These are phyloP conservation scores for Aspergillus texensis DNA, from an alignment of 2,329 filamentous ascomycete species.

Conservation along the genomic window DNA sequence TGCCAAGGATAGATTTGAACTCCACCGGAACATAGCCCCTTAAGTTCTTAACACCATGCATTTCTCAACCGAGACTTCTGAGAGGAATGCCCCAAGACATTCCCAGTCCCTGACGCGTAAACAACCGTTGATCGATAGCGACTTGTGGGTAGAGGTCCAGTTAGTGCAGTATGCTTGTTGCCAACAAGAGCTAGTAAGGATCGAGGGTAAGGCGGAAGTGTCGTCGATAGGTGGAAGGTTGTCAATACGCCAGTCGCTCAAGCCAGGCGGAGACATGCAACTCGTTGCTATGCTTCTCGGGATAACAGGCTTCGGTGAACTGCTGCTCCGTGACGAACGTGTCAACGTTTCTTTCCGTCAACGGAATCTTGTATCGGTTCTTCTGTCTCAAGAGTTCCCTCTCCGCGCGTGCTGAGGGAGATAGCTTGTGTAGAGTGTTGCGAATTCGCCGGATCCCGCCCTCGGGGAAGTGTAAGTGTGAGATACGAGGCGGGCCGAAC, in stretches of 20 bases:
- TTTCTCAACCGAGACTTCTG: conserved; percentile 5
- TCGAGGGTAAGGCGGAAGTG: conserved; percentile 6
- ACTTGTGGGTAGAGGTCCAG: conserved; percentile 4
- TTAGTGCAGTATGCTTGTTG: conserved; percentile 4
- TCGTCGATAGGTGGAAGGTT: conserved; percentile 29
- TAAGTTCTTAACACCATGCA: not conserved
- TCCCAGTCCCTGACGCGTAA: conserved; percentile 20
- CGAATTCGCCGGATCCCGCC: conserved; percentile 39
- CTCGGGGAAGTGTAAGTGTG: conserved; percentile 31
- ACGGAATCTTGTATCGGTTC: conserved; percentile 36
- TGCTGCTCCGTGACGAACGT: conserved; percentile 38
- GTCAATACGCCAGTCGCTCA: conserved; percentile 69
- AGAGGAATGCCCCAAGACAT: not conserved
- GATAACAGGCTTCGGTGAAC: conserved; percentile 57
- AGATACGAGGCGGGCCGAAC: conserved; percentile 34
- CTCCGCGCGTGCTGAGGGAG: conserved; percentile 37
- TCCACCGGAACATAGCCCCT: not conserved
- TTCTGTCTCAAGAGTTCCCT: conserved; percentile 39
- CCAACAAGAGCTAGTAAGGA: not conserved
- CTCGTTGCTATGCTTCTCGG: conserved; percentile 59
- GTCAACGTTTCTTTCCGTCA: conserved; percentile 42
- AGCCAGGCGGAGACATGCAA: conserved; percentile 76
- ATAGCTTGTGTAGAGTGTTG: conserved; percentile 37
- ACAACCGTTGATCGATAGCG: conserved; percentile 11
- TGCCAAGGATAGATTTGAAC: conserved; percentile 26